Base-by-base conservation (phyloP, 768 basidiomycete species). In the Phallus indusiatus region DNA sequence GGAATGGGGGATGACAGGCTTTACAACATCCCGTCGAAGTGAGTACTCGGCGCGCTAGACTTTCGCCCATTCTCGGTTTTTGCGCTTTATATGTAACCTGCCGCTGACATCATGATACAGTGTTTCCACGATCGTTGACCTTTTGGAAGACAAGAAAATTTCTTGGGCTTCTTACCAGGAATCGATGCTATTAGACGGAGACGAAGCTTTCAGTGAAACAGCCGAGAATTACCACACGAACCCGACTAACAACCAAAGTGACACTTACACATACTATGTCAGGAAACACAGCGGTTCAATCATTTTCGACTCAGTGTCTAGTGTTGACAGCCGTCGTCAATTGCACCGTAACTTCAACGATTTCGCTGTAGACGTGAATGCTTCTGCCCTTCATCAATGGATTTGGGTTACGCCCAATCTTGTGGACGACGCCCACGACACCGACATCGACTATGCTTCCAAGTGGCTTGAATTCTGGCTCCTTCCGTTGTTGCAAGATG, bases 81-180 rank as follows among this genome's bases (percentile, higher is more conserved):
- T 60, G 57, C n/a, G n/a, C n/a, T n/a, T n/a, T n/a, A n/a, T n/a
- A n/a, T n/a, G n/a, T n/a, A n/a, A n/a, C n/a, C n/a, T n/a, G n/a
- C n/a, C n/a, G 67, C 70, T 46, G 66, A 69, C 58, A 24, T 59
- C 81, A 35, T 76, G 77, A 0, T 64, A 61, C 28, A 83, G 82
- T 64, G 69, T 83, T 8, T 81, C 82, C 3, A 81, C 78, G 14
- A 63, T 85, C 47, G 77, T 82, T 22, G 85, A 86, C 62, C 72
- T 86, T 17, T 69, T 86, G 33, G 84, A 85, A 22, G 70, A 73
- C 17, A 78, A 80, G 63, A 73, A 69, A 48, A 74, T 86, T 47
- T 78, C 78, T 6, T 86, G 85, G 84, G 77, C 76, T 0, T 72
- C 78, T 17, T 86, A 85, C 64, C 78, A 83, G 66, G 83, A 85